Base-by-base conservation (phyloP, 495 filamentous ascomycete species). In the Aspergillus taichungensis region DNA sequence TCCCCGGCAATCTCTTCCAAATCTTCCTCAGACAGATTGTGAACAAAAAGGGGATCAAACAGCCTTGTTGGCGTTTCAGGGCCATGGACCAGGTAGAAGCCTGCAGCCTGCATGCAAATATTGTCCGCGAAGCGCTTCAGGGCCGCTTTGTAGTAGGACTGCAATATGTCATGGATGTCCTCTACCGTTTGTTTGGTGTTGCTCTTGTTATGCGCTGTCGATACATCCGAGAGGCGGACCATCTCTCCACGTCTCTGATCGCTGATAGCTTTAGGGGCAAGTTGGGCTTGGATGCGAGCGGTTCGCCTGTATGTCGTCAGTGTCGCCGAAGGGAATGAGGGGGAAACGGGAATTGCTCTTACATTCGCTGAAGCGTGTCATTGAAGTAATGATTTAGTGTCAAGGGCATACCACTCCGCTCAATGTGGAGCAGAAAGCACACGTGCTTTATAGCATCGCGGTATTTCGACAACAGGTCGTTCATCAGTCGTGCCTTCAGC, bases 61-160 rank as follows among this genome's bases (percentile, higher is more conserved):
- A 69, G 28, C 13, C 53, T 54, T 38, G 71, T 40, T 0, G 70
- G 66, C 6, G 54, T 53, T 0, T 46, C 45, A 0, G 64, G 56
- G 0, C 68, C 69, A 3, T 35, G 59, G 0, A 72, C 30, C 8
- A 77, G 55, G 39, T 54, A 53, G 32, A 59, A 51, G 28, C 67
- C 60, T 0, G 56, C 49, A 1, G 57, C 67, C 47, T 75, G 68
- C 51, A 67, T 63, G 47, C 64, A 76, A 11, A 82, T 57, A 42
- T 60, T 67, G 43, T 84, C 80, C 7, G 79, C 65, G 40, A 84
- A 81, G 1, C 73, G 62, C 43, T 74, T 75, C 13, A 51, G 59
- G 0, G 77, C 69, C 0, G 83, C 75, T 35, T 75, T 73, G 62
- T 85, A 84, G 54, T 85, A 85, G 2, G 71, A 61, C 37, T 71